Base-by-base conservation (phyloP, 805 yeast genomes). In the Starmerella kuoi region DNA sequence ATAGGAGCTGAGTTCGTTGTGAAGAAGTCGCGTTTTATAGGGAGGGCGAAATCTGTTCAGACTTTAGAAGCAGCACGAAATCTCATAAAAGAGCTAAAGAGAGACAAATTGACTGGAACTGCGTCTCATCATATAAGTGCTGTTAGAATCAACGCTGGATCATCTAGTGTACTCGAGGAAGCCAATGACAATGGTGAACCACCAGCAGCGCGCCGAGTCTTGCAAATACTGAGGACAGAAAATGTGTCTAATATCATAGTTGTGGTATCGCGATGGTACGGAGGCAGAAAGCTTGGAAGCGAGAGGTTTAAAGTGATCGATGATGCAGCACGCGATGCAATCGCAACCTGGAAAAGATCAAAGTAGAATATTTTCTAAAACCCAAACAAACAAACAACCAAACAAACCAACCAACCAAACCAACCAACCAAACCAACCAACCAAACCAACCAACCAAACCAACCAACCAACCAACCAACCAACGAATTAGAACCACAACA, bases 91-190 rank as follows among this genome's bases (percentile, higher is more conserved):
- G 35, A 66, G 23, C 61, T 82, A 11, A 48, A 69, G 7, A 40
- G 44, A 1, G 54, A 77, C 50, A 76, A 75, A 50, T 54, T 63
- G 3, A 57, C 79, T 0, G 54, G 58, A 1, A 74, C 71, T 49
- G 81, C 93, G 0, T 64, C 78, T 4, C 94, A 83, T 58, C 82
- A 79, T 39, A 83, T 83, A 67, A 66, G 70, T 37, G 94, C 93
- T 0, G 81, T 85, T 84, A 67, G 81, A 56, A 68, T 73, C 0
- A 73, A 69, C 2, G 48, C 49, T 26, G 40, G 47, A 24, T 35
- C 36, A 1, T 35, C 43, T 19, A 44, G 49, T 18, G 52, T 54
- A 2, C 59, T 71, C 37, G 84, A 79, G 55, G 88, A 87, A 2
- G 70, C 64, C 43, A 60, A 67, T 37, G 93, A 83, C 57, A 67